Evolutionary conservation across 129 eudicot genomes (phyloP).

Genomic region (Silybum marianum): DNA sequence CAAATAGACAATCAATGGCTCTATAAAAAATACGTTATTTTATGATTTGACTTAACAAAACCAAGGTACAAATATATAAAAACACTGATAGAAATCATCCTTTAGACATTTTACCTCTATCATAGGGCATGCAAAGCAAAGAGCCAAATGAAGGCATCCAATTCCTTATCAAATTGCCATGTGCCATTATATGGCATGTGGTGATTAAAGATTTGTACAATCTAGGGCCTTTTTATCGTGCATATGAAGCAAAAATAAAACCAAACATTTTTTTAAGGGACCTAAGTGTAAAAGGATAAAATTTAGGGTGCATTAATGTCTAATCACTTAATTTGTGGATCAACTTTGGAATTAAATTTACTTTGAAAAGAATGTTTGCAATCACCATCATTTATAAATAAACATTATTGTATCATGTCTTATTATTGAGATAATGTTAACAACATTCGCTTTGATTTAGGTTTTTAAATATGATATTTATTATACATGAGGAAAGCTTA

Average conservation of each 20-base stretch:
- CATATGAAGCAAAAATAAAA: slow-evolving; percentile 24
- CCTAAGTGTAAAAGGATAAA: slow-evolving; percentile 2
- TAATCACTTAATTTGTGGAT: slow-evolving; percentile 10
- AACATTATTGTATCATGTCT: not conserved
- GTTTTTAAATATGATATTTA: not conserved
- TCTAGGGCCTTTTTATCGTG: slow-evolving; percentile 12
- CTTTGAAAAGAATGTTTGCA: slow-evolving; percentile 21
- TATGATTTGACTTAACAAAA: not conserved
- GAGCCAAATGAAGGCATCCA: slow-evolving; percentile 15
- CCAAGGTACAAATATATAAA: not conserved
- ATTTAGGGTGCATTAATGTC: slow-evolving; percentile 10
- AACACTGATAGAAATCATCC: not conserved
- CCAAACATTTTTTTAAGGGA: slow-evolving; percentile 16
- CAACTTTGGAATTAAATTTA: not conserved
- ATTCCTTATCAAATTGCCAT: slow-evolving; percentile 1
- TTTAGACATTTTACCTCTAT: slow-evolving; percentile 10
- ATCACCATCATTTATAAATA: slow-evolving; percentile 11
- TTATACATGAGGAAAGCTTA: too few species aligned
- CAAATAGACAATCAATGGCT: not conserved
- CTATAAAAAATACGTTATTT: not conserved
- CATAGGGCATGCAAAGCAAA: slow-evolving; percentile 18
- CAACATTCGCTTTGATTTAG: not conserved
- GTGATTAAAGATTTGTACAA: not conserved
- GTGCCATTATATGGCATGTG: slow-evolving; percentile 19
- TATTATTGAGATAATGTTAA: not conserved